A percentile compares a stretch with the other conserved stretches of the same genome.
phyloP scores from a whole-genome alignment of 2,329 filamentous ascomycete species.

The Fusarium citri region DNA sequence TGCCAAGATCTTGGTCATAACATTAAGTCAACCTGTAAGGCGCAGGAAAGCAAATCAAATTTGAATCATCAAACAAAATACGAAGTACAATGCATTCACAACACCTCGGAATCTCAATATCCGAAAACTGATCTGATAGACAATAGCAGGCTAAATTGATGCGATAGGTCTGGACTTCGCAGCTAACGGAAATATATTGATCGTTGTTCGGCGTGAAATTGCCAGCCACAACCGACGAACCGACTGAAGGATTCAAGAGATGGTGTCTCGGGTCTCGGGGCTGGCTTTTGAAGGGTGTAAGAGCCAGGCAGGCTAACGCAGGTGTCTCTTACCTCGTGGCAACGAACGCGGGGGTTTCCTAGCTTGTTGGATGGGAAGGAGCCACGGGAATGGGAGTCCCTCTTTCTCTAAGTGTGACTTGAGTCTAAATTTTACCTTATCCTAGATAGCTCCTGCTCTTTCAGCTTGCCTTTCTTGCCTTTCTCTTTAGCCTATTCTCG shows the following conservation, averaged over 20 bases:
- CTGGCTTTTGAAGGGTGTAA: not conserved
- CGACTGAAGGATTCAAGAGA: not conserved
- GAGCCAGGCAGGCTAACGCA: slow-evolving; percentile 21
- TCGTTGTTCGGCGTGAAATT: not conserved
- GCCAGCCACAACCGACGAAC: slow-evolving; percentile 22
- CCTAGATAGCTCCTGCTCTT: not conserved
- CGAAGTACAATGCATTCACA: not conserved
- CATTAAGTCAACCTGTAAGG: not conserved
- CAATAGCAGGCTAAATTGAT: slow-evolving; percentile 15
- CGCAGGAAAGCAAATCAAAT: not conserved
- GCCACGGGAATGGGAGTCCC: not conserved
- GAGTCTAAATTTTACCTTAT: not conserved
- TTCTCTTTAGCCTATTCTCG: slow-evolving; percentile 15
- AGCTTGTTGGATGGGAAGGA: not conserved
- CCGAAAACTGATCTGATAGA: not conserved
- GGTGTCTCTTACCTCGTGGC: slow-evolving; percentile 24
- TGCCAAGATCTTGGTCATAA: not conserved
- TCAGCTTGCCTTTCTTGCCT: slow-evolving; percentile 5
- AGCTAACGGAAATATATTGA: not conserved
- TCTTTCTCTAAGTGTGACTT: not conserved
- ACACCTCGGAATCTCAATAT: not conserved
- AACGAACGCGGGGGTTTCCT: slow-evolving; percentile 2
- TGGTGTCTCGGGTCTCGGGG: not conserved
- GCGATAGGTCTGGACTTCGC: not conserved
- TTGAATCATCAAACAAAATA: not conserved